Base-by-base conservation (phyloP, 352 stramenopile genomes). In the Plasmopara viticola region DNA sequence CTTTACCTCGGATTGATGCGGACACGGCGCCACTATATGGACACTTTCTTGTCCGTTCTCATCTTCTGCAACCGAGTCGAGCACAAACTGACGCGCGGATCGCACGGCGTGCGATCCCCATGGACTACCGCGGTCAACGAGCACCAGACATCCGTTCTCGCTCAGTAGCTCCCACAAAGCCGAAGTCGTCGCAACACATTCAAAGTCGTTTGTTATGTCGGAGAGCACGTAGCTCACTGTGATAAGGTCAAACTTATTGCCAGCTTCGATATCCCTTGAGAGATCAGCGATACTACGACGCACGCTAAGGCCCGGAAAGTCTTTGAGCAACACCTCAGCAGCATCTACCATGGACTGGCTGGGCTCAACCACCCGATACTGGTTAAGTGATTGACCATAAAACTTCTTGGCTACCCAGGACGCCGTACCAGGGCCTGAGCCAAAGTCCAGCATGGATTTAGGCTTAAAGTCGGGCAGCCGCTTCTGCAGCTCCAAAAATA, bases 271-370 rank as follows among this genome's bases (percentile, higher is more conserved):
- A 49, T 94, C 83, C 14, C 78, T 79, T 30, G 83, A 82, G 72
- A 94, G 72, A 39, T 94, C 83, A 2, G 70, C 67, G 28, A 94
- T 67, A 29, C 51, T 77, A 57, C 80, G 78, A 43, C 83, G 80
- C 38, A 91, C 58, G 48, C 80, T 89, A 14, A 94, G 63, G 0
- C 83, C 80, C 6, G 74, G 67, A 53, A 94, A 94, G 6, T 68
- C 80, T 42, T 88, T 75, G 8, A 94, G 61, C 51, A 90, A 35
- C 35, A 84, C 70, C 44, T 87, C 61, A 0, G 80, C 77, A 0
- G 83, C 84, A 56, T 94, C 81, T 28, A 88, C 60, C 84, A 94
- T 94, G 34, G 81, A 90, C 53, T 94, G 84, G 46, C 81, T 92
- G 33, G 84, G 80, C 53, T 94, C 84, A 40, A 94, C 66, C 14